Percentiles rank a stretch among this genome's conserved stretches.
Evolutionary conservation across 1,139 yeast species (phyloP).

Genomic region (Suhomyces choctaworum): DNA sequence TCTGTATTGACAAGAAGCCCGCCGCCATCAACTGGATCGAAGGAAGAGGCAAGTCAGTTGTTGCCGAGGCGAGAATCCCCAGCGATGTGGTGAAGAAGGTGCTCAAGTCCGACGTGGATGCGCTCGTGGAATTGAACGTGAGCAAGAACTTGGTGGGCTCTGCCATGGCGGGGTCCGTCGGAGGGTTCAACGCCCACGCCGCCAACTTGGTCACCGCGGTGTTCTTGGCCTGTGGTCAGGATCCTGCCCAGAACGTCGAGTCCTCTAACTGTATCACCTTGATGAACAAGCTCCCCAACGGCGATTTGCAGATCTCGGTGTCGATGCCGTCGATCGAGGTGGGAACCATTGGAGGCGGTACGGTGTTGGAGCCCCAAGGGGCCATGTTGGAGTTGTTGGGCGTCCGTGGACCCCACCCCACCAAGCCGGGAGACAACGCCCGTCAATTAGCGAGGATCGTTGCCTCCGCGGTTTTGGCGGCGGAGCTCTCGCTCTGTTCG

Average conservation of each 20-base stretch:
- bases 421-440: conserved; percentile 92
- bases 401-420: conserved; percentile 93
- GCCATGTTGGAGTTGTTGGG: conserved; percentile 95
- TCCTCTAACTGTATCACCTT: conserved; percentile 95
- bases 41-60: conserved; percentile 97
- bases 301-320: conserved; percentile 86
- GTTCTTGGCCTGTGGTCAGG: conserved; percentile 94
- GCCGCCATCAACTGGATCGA: conserved; percentile 99
- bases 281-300: conserved; percentile 74
- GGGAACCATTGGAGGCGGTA: conserved; percentile 99
- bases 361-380: conserved; percentile 94
- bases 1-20: conserved; percentile 95
- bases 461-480: conserved; percentile 94
- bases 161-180: conserved; percentile 97
- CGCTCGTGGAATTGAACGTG: conserved; percentile 85
- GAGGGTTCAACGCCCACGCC: conserved; percentile 98
- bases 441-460: conserved; percentile 92
- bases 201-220: conserved; percentile 95
- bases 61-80: conserved; percentile 95
- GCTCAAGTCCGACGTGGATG: conserved; percentile 87
- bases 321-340: conserved; percentile 99
- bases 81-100: conserved; percentile 76
- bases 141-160: conserved; percentile 92
- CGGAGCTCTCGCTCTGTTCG: conserved; percentile 89
- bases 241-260: conserved; percentile 98